Evolutionary conservation across 1,139 yeast species (phyloP), one percentile per base, ranked within the genome.

Genomic region (Taphrina populina): DNA sequence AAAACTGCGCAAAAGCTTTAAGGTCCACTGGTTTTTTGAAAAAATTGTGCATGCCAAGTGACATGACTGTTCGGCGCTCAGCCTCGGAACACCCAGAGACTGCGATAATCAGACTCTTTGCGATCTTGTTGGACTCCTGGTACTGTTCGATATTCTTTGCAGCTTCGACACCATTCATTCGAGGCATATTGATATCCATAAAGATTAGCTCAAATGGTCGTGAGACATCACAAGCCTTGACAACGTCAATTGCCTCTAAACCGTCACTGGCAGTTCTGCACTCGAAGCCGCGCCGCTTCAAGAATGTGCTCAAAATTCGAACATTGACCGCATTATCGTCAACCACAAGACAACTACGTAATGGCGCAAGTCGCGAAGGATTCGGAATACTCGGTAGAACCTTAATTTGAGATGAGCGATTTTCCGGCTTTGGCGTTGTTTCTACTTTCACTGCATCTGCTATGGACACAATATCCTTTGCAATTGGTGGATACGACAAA

Each of bases 291-390:
- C 26, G 44, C 2, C 46, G 46, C 40, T 33, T 34, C 34, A 51
- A 40, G 8, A 39, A 36, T 11, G 33, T 40, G 46, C 47, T 19
- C 26, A 51, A 40, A 15, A 51, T 51, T 23, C 21, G 29, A 17
- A 51, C n/a, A 19, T 51, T 51, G 47, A 51, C 27, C 17, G 26
- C 35, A 17, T 51, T 51, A 40, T 51, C 55, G 19, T 51, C 55
- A 13, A 51, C 47, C 11, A 47, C 26, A 20, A 47, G 39, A 21
- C 53, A 47, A 11, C n/a, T n/a, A n/a, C n/a, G n/a, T n/a, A n/a
- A n/a, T n/a, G n/a, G n/a, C n/a, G n/a, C n/a, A n/a, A n/a, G n/a
- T n/a, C n/a, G n/a, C n/a, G n/a, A n/a, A n/a, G n/a, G n/a, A n/a
- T n/a, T n/a, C n/a, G n/a, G n/a, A n/a, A n/a, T n/a, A n/a, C n/a